Base-by-base conservation (phyloP, 768 basidiomycete genomes). In the Trametes cinnabarina region DNA sequence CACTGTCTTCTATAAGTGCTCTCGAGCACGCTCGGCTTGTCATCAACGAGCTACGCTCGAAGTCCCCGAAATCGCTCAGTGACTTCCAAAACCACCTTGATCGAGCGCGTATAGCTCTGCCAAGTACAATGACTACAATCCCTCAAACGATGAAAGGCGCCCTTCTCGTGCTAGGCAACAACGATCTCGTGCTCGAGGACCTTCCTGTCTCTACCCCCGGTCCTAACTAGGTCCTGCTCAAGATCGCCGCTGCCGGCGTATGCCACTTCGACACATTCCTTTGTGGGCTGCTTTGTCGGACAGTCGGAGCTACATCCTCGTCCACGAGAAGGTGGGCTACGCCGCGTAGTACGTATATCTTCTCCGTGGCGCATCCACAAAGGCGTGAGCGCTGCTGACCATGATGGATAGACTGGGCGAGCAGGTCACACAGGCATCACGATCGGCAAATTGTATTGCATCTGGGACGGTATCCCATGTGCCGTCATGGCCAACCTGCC, bases 161-260 rank as follows among this genome's bases (percentile, higher is more conserved):
- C 20, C 35, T 56, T 15, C 55, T 39, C n/a, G 23, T 51, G 6
- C 92, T 55, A 20, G 60, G 60, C 2, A n/a, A 61, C 35, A 56
- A 51, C 44, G 20, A 79, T 59, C 20, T 78, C 76, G 26, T 74
- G 72, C 22, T 52, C 22, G 44, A 47, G 43, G 42, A 56, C 37
- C 20, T 47, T 0, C 60, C 60, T 6, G 40, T 56, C 20, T 55
- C 60, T 1, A 56, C 44, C 1, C 50, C 60, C 1, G 50, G 44
- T 3, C 43, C 54, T 0, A 39, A 51, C 17, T 37, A 61, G 19
- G 60, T 61, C n/a, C 43, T 61, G 23, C 39, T 61, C 28, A 61
- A 61, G 44, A 44, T 56, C 49, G 60, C 55, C n/a, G 60, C 60
- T 2, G 35, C 49, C 19, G 60, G 60, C 2, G 60, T 61, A 3